Percentiles rank a stretch among this genome's conserved stretches.
These are phyloP conservation scores for Hypoxylon sp. DNA, from an alignment of 2,329 filamentous ascomycete species.

Conservation along the genomic window DNA sequence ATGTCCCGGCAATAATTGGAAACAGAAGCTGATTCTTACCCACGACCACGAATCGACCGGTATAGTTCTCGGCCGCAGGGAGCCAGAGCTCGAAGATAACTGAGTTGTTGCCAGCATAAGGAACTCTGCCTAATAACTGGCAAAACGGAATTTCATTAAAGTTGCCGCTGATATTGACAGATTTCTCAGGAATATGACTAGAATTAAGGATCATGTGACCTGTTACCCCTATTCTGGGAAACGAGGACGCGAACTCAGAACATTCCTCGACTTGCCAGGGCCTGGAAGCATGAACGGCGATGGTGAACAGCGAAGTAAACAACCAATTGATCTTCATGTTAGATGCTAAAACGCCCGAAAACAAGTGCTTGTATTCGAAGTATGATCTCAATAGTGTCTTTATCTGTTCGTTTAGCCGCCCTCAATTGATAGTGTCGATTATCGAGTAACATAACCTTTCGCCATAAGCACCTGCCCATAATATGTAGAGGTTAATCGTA, in stretches of 20 bases:
- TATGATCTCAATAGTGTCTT: background rate
- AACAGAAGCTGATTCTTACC: slow-evolving; percentile 33
- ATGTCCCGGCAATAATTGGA: background rate
- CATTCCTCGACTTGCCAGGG: slow-evolving; percentile 40
- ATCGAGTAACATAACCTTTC: background rate
- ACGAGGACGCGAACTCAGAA: slow-evolving; percentile 35
- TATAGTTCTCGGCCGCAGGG: slow-evolving; percentile 40
- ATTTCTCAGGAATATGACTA: slow-evolving; percentile 22
- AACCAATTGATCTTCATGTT: slow-evolving; percentile 14
- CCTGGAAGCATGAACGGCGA: slow-evolving; percentile 4
- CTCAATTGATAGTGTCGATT: background rate
- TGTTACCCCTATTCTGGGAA: slow-evolving; percentile 6
- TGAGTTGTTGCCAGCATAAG: slow-evolving; percentile 44
- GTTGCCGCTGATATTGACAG: slow-evolving; percentile 28
- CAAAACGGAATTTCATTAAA: slow-evolving; percentile 38
- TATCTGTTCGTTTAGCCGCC: background rate
- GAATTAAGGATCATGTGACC: slow-evolving; percentile 34
- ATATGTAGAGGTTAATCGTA: slow-evolving; percentile 7
- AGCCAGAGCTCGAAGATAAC: slow-evolving; percentile 50
- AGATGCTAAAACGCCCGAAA: background rate
- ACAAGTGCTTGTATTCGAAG: too few relatives aligned
- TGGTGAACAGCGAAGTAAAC: background rate
- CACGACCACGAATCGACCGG: slow-evolving; percentile 46
- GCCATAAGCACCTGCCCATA: background rate
- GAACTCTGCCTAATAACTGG: slow-evolving; percentile 41